These are phyloP conservation scores for Hylodesmum podocarpum DNA, from an alignment of 306 rosid species.

Conservation along the genomic window DNA sequence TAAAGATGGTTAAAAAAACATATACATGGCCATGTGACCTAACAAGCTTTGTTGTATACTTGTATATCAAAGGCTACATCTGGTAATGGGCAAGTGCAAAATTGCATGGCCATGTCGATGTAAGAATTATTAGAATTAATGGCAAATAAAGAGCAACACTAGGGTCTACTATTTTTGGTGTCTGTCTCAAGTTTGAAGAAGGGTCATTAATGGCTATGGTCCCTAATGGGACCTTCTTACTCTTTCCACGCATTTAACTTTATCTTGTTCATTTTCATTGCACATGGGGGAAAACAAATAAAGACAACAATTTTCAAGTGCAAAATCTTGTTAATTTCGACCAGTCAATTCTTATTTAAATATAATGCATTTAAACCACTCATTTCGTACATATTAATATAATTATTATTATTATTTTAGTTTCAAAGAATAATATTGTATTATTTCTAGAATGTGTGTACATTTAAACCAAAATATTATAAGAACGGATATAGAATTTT, in stretches of 20 bases:
- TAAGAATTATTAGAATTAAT: not conserved
- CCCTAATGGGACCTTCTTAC: slow-evolving; percentile 7
- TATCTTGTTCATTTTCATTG: not conserved
- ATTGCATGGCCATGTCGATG: not conserved
- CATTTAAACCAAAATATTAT: not conserved
- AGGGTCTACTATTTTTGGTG: slow-evolving; percentile 21
- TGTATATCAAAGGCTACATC: slow-evolving; percentile 36
- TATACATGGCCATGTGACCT: not conserved
- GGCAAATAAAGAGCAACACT: slow-evolving; percentile 3
- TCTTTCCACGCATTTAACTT: not conserved
- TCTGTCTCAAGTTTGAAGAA: not conserved
- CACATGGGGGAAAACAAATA: not conserved
- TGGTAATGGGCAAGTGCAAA: slow-evolving; percentile 9
- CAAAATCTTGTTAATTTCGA: not conserved
- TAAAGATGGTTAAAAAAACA: no score
- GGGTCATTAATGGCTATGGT: slow-evolving; percentile 17
- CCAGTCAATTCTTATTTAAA: not conserved
- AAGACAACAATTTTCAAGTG: not conserved
- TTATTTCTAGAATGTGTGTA: not conserved
- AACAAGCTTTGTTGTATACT: slow-evolving; percentile 3
- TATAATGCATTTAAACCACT: not conserved
- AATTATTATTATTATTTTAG: not conserved
- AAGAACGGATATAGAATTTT: not conserved
- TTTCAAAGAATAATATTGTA: no score
- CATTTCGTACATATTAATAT: not conserved